These are phyloP conservation scores for Colletotrichum gloeosporioides DNA, from an alignment of 2,329 filamentous ascomycete species.

Conservation along the genomic window DNA sequence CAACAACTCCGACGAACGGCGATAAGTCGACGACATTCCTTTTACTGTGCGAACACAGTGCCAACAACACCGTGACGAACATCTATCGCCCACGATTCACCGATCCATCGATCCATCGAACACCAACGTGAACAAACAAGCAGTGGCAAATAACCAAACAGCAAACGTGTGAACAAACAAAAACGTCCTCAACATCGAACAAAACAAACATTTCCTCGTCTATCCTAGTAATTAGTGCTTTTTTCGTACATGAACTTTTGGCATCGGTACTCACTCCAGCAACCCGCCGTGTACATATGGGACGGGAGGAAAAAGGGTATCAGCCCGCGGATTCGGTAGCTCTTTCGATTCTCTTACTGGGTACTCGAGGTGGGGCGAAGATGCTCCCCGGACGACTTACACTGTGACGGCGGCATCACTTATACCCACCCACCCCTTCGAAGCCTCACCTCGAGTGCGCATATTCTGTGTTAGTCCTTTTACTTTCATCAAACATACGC, in stretches of 20 bases:
- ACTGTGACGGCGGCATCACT: neutral
- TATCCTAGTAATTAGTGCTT: neutral
- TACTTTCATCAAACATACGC: neutral
- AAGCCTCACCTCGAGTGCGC: neutral
- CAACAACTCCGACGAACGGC: neutral
- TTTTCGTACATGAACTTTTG: neutral
- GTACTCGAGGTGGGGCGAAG: neutral
- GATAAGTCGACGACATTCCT: neutral
- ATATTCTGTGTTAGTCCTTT: neutral
- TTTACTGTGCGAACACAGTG: neutral
- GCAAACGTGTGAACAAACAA: neutral
- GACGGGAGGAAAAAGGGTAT: neutral
- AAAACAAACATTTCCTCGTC: neutral
- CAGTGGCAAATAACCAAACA: neutral
- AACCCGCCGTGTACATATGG: neutral
- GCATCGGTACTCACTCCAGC: neutral
- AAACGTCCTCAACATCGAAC: neutral
- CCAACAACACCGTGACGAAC: neutral
- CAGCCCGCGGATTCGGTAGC: neutral
- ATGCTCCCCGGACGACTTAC: neutral
- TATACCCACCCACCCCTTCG: neutral
- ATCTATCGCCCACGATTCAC: neutral
- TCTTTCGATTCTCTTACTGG: neutral
- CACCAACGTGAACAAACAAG: neutral
- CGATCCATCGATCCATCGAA: neutral